phyloP scores from a whole-genome alignment of 2,329 filamentous ascomycete species.

The Scleromitrula shiraiana region DNA sequence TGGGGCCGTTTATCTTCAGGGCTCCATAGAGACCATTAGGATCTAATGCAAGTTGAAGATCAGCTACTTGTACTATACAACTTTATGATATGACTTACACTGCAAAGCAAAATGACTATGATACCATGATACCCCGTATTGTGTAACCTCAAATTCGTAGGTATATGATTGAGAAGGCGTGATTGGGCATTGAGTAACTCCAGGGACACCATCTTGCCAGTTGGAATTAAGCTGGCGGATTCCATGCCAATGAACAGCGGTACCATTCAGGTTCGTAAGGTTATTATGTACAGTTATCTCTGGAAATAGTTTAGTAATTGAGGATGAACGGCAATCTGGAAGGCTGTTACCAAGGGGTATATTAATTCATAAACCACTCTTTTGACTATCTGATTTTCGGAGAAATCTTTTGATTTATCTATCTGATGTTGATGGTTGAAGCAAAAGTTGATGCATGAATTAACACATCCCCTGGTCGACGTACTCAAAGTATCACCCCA shows the following conservation, averaged over 20 bases:
- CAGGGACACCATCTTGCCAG: slow-evolving; percentile 25
- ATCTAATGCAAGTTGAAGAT: slow-evolving; percentile 11
- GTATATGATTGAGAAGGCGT: slow-evolving; percentile 30
- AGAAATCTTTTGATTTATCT: too few species aligned
- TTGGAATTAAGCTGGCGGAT: neutral
- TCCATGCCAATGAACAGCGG: slow-evolving; percentile 27
- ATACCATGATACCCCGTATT: slow-evolving; percentile 46
- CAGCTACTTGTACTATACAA: too few species aligned
- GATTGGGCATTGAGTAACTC: slow-evolving; percentile 31
- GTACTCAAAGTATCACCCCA: slow-evolving; percentile 34
- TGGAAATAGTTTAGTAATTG: slow-evolving; percentile 46
- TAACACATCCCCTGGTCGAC: too few species aligned
- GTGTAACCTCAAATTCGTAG: slow-evolving; percentile 15
- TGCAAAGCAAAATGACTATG: slow-evolving; percentile 47
- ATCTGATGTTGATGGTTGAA: too few species aligned
- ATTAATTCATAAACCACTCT: too few species aligned
- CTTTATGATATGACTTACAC: slow-evolving; percentile 19
- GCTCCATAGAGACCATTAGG: slow-evolving; percentile 49
- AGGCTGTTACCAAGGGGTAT: too few species aligned
- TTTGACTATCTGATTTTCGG: too few species aligned
- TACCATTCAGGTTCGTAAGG: slow-evolving; percentile 33
- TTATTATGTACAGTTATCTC: slow-evolving; percentile 49
- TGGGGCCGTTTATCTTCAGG: slow-evolving; percentile 53
- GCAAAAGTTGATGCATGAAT: too few species aligned
- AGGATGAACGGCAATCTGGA: slow-evolving; percentile 58